Conservation (phyloP, 2,329 filamentous ascomycete genomes). For the Sporothrix variecibatus region DNA sequence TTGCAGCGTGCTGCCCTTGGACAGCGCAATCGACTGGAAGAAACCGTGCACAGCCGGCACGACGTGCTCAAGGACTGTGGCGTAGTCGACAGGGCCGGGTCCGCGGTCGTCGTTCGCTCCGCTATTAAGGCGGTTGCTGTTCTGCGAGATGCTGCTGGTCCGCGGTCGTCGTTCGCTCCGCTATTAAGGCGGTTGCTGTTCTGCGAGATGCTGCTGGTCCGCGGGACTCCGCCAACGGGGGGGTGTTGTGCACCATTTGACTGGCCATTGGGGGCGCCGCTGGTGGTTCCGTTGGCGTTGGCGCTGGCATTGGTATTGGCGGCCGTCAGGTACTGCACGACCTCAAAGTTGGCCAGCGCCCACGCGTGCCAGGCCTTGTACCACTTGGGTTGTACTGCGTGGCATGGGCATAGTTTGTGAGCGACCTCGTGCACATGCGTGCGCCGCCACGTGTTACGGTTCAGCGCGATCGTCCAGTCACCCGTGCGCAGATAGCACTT, state of each 20-base stretch:
- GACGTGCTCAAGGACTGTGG: slow-evolving; percentile 79
- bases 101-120: slow-evolving; percentile 34
- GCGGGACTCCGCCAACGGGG: background rate
- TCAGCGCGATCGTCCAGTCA: slow-evolving; percentile 87
- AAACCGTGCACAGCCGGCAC: slow-evolving; percentile 94
- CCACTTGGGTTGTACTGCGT: slow-evolving; percentile 91
- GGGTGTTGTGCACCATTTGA: slow-evolving; percentile 3
- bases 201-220: background rate
- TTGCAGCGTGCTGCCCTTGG: slow-evolving; percentile 87
- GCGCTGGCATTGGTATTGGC: background rate
- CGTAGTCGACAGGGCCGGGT: slow-evolving; percentile 59
- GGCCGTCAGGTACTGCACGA: slow-evolving; percentile 76
- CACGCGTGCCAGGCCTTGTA: slow-evolving; percentile 99
- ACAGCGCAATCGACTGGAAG: slow-evolving; percentile 94
- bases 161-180: slow-evolving; percentile 33
- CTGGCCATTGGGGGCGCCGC: background rate
- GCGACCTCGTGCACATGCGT: slow-evolving; percentile 83
- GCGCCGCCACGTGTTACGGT: slow-evolving; percentile 86
- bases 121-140: background rate
- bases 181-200: background rate
- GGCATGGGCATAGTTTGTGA: slow-evolving; percentile 87
- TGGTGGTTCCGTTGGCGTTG: slow-evolving; percentile 7
- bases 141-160: background rate
- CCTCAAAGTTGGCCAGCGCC: slow-evolving; percentile 97
- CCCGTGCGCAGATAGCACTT: slow-evolving; percentile 96